Base-by-base conservation (phyloP, 164 flowering plant genomes). In the Nymphaea thermarum region DNA sequence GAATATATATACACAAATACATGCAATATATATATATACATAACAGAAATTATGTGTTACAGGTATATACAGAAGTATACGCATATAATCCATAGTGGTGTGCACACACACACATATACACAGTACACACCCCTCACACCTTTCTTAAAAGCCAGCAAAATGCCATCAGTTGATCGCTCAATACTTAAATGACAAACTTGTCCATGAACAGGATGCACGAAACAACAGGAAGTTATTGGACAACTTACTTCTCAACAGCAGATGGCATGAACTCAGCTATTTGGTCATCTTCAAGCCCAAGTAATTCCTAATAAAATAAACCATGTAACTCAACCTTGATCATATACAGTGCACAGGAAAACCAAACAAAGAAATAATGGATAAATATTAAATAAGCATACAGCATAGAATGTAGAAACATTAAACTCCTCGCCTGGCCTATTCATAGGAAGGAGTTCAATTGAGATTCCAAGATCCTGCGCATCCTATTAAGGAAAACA, bases 401-500 rank as follows among this genome's bases (percentile, higher is more conserved):
- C 96, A 64, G 88, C 84, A 82, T 88, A 94, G 69, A 94, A 88
- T 43, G 66, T 65, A 42, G 96, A 82, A 44, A 83, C 70, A 65
- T 86, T 77, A 72, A 94, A 94, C 70, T 84, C 85, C 66, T 80
- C 85, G 64, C 81, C 83, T 64, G 86, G 81, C 71, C 76, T 72
- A 75, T 85, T 81, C 74, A 92, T 72, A 18, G 98, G 99, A 60
- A 95, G 85, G 76, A 95, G 87, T 70, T 92, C 96, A 73, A 95
- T 85, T 65, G 91, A 82, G 73, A 95, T 91, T 71, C 96, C 94
- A 71, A 95, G 91, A 69, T 89, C 98, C 78, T 85, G 98, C 69
- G 94, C 94, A 83, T 95, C 99, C 99, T 94, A 79, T 6, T 69
- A 67, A 43, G 5, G 5, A 65, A 16, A 16, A 45, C 5, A 10